Evolutionary conservation across 352 stramenopile genomes (phyloP).

Genomic region (Globisporangium lucens): DNA sequence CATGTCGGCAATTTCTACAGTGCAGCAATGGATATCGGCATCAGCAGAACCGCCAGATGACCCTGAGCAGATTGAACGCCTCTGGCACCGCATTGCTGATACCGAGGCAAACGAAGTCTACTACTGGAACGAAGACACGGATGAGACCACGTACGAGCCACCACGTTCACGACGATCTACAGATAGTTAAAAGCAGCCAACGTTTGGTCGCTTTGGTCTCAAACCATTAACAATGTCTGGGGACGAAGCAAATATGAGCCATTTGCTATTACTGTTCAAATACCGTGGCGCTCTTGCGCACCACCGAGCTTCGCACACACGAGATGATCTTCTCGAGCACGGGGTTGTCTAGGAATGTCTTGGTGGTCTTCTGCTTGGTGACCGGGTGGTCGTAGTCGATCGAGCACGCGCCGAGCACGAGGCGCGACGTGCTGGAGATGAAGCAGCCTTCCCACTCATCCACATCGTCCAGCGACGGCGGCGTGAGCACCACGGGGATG

Average conservation of each 20-base stretch:
- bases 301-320: constrained; percentile 43
- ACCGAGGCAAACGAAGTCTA: constrained; percentile 17
- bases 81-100: constrained; percentile 16
- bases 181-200: not conserved
- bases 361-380: constrained; percentile 23
- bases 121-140: constrained; percentile 30
- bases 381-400: constrained; percentile 48
- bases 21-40: not conserved
- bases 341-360: constrained; percentile 32
- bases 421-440: constrained; percentile 78
- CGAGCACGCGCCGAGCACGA: constrained; percentile 57
- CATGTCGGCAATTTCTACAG: not conserved
- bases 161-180: not conserved
- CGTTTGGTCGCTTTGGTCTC: not conserved
- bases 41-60: not conserved
- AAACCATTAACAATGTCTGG: not conserved
- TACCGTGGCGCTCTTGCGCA: constrained; percentile 52
- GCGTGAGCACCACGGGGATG: constrained; percentile 52
- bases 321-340: constrained; percentile 45
- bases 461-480: constrained; percentile 50
- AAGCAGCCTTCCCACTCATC: constrained; percentile 75
- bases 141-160: not conserved
- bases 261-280: constrained; percentile 32
- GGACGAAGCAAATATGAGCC: not conserved
- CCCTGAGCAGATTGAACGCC: not conserved